These are phyloP conservation scores for Thymus mandschuricus DNA, from an alignment of 257 asterid species.

Conservation along the genomic window DNA sequence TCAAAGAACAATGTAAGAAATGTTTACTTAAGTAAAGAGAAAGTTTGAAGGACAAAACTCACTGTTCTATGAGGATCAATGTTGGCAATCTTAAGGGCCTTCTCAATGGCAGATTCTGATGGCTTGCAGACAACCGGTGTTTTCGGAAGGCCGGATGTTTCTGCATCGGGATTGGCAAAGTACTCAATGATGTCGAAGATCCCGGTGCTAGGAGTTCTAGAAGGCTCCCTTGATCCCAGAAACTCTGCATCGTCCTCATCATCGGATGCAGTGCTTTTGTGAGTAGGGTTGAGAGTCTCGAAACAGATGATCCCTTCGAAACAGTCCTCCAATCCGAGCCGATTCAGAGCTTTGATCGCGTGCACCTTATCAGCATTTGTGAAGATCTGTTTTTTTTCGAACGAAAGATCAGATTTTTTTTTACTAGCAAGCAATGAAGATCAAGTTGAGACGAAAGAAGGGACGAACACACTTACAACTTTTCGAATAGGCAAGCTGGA, in stretches of 20 bases:
- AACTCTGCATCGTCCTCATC: conserved; percentile 84
- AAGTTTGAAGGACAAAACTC: conserved; percentile 20
- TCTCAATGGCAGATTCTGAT: conserved; percentile 73
- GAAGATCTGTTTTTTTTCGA: conserved; percentile 58
- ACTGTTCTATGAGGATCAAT: conserved; percentile 86
- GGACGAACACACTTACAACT: conserved; percentile 61
- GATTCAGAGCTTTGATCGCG: conserved; percentile 65
- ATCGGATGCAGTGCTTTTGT: conserved; percentile 66
- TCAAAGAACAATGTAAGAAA: background rate
- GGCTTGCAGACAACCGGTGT: conserved; percentile 94
- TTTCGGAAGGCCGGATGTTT: conserved; percentile 57
- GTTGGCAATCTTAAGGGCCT: conserved; percentile 77
- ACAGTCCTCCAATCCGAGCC: conserved; percentile 84
- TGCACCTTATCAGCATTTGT: conserved; percentile 92
- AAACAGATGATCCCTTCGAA: conserved; percentile 94
- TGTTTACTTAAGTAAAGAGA: background rate
- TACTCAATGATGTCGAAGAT: conserved; percentile 82
- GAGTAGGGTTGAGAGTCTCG: conserved; percentile 86
- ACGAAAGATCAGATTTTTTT: background rate
- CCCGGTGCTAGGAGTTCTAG: conserved; percentile 30
- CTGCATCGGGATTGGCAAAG: conserved; percentile 61
- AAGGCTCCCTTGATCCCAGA: conserved; percentile 41
- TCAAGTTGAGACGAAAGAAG: background rate
- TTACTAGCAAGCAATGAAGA: too few relatives aligned
- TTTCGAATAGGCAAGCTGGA: conserved; percentile 71